Conservation (phyloP, 306 rosid species). For the Spatholobus suberectus region DNA sequence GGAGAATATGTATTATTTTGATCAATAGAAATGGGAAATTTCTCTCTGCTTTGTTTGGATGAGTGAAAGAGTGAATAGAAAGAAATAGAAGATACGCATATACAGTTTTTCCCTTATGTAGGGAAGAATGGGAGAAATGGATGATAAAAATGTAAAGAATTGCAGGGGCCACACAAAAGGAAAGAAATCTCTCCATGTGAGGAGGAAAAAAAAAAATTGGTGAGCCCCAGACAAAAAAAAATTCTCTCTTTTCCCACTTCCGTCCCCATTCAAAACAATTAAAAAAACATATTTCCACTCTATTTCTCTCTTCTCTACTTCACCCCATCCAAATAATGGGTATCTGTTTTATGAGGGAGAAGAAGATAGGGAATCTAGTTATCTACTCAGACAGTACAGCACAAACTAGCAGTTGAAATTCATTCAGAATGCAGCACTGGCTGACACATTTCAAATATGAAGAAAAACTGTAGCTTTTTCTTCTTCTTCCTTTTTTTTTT, state of each 20-base stretch:
- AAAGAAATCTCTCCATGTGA: not conserved
- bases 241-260: not conserved
- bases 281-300: not conserved
- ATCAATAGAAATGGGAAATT: not conserved
- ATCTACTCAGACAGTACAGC: not conserved
- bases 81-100: not conserved
- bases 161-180: not conserved
- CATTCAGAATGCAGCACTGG: slow-evolving; percentile 4
- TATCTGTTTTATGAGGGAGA: not conserved
- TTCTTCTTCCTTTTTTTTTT: not conserved
- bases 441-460: not conserved
- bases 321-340: not conserved
- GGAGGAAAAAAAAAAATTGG: not conserved
- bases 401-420: slow-evolving; percentile 1
- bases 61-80: not conserved
- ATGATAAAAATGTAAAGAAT: not conserved
- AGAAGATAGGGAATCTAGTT: slow-evolving; percentile 9
- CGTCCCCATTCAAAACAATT: not conserved
- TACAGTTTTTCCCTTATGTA: not conserved
- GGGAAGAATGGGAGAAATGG: slow-evolving; percentile 8
- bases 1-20: not conserved
- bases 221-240: not conserved
- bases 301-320: not conserved
- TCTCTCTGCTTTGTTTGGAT: not conserved
- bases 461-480: slow-evolving; percentile 10